Evolutionary conservation across 2,329 filamentous ascomycete species (phyloP), one percentile per base, ranked within the genome.

Genomic region (Phaeophleospora eucalypticola): DNA sequence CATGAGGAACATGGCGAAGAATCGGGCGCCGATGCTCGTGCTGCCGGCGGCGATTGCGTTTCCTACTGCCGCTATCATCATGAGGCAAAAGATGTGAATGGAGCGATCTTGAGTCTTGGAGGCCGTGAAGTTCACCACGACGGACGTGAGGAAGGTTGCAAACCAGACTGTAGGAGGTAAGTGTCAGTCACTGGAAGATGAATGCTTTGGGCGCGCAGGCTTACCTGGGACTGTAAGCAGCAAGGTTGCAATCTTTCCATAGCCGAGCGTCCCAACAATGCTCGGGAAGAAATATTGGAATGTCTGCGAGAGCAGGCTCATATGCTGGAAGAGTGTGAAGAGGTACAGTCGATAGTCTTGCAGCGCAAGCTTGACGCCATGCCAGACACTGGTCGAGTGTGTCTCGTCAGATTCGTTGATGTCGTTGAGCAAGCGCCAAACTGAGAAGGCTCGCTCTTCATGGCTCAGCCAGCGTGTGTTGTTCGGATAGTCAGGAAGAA

Each of bases 281-380:
- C 74, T 79, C 0, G 82, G 82, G 64, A 84, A 84, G 67, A 83
- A 83, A 59, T 83, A 83, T 37, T 81, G 78, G 57, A 83, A 82
- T 1, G 75, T 78, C 57, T 80, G 76, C 0, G 72, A 71, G 1
- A 78, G 63, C 14, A 79, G 53, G 24, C 69, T 74, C n/a, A 71
- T 58, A 46, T 80, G 77, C 56, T 81, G 77, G 2, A 81, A 63
- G 17, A 80, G 63, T 1, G 77, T 69, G 43, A 81, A 79, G 1
- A 80, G 51, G 51, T 78, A 80, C 0, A 80, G 65, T 1, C 74
- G 69, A 4, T 71, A 73, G 53, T 80, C 77, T 24, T 45, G 65
- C 15, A 79, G 62, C 0, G 74, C 73, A 48, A 78, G 52, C 53
- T 69, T 71, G 15, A 80, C 61, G 1, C 77, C 78, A 12, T 70